These are phyloP conservation scores for Hericium coralloides DNA, from an alignment of 768 basidiomycete genomes.

Conservation along the genomic window DNA sequence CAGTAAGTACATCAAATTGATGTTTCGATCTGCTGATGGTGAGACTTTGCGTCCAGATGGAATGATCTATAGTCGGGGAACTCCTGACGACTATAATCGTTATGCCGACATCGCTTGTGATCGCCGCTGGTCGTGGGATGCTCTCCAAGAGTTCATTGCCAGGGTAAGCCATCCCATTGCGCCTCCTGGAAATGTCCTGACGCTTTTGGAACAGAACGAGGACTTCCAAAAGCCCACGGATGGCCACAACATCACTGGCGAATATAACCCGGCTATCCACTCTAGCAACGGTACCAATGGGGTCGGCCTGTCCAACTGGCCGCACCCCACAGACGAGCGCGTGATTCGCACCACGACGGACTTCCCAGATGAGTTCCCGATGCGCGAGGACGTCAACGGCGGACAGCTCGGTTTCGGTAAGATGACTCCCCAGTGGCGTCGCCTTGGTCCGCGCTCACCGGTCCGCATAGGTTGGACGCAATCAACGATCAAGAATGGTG, in stretches of 20 bases:
- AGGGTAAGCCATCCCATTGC: neutral
- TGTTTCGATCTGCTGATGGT: neutral
- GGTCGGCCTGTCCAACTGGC: conserved; percentile 1
- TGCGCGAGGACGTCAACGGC: conserved; percentile 33
- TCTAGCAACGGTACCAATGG: conserved; percentile 27
- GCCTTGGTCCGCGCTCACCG: neutral
- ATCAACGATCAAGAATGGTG: conserved; percentile 1
- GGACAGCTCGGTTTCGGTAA: conserved; percentile 34
- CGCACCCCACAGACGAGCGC: conserved; percentile 18
- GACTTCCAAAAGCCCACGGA: conserved; percentile 28
- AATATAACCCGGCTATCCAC: conserved; percentile 31
- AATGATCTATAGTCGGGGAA: conserved; percentile 20
- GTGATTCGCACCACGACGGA: conserved; percentile 29
- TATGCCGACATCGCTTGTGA: conserved; percentile 19
- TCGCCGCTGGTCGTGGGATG: conserved; percentile 15
- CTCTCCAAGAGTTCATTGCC: neutral
- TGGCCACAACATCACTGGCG: conserved; percentile 26
- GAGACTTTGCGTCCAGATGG: conserved; percentile 12
- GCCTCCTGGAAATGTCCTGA: neutral
- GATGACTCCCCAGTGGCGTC: neutral
- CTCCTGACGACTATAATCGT: conserved; percentile 18
- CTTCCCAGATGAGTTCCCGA: conserved; percentile 28
- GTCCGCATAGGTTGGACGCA: neutral
- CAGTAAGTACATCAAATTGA: conserved; percentile 9
- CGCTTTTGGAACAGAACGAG: conserved; percentile 23